Evolutionary conservation across 2,329 filamentous ascomycete genomes (phyloP), one percentile per base, ranked within the genome.

Genomic region (Uncinocarpus reesii): DNA sequence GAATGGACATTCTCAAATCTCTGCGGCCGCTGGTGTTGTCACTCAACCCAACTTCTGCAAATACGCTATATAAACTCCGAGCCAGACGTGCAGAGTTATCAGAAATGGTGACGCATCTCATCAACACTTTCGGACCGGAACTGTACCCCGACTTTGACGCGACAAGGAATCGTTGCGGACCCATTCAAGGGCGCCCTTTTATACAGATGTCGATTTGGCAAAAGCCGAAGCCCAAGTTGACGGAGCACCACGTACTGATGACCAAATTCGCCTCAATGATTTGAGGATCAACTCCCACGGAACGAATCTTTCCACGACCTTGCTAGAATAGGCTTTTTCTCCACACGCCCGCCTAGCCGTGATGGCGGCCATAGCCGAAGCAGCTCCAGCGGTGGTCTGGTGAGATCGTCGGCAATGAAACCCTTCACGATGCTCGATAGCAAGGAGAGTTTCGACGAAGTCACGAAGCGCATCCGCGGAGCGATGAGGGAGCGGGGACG

Each of bases 1-100:
- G 90, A 45, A 95, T 98, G 88, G 92, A 98, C 62, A 95, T 98
- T 48, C 73, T 92, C 70, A 98, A 96, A 68, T 96, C 90, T 0
- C 76, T 98, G 13, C 80, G 87, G 7, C 92, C 92, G 4, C 77
- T 98, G 7, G 73, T 94, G 38, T 74, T 95, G 28, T 92, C 86
- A 55, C 76, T 96, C 59, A 84, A 84, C 58, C 92, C 92, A 1
- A 80, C 81, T 3, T 90, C 86, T 1, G 83, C 81, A 63, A 94
- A 89, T 69, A 86, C 84, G 50, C 79, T 98, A 42, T 78, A 86
- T 53, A 83, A 83, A 57, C 77, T 98, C 43, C 81, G 87, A 50
- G 70, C 78, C 55, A 75, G 79, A 52, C 80, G 92, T 46, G 81
- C 78, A 21, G 76, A 83, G 54, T 77, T 98, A 40, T 86, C 86